These are phyloP conservation scores for Akebia trifoliata DNA, from an alignment of 164 flowering plant species.

Conservation along the genomic window DNA sequence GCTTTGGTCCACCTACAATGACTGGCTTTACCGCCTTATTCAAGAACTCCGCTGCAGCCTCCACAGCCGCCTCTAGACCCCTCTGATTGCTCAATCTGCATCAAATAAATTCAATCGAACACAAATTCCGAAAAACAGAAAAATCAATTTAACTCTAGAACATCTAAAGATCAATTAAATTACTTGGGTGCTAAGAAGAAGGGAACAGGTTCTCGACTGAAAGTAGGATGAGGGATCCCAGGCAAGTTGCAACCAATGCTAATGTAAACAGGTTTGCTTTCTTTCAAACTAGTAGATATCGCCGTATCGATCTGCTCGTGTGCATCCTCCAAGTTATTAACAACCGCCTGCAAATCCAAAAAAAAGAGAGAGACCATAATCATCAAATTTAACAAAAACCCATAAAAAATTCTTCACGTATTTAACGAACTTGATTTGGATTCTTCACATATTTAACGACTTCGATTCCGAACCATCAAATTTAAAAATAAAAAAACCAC, in stretches of 20 bases:
- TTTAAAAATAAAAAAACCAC: neutral
- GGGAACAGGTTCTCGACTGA: conserved; percentile 70
- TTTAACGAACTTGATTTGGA: too few relatives aligned
- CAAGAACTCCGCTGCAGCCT: conserved; percentile 67
- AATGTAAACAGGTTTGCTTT: conserved; percentile 88
- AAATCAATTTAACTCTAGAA: too few relatives aligned
- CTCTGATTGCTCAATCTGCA: conserved; percentile 57
- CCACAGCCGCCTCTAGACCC: conserved; percentile 79
- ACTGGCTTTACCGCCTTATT: conserved; percentile 92
- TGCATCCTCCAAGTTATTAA: conserved; percentile 79
- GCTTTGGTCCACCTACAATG: conserved; percentile 68
- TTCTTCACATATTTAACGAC: too few relatives aligned
- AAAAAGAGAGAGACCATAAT: neutral
- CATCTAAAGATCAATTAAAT: too few relatives aligned
- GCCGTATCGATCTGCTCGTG: conserved; percentile 82
- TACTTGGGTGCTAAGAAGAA: conserved; percentile 60
- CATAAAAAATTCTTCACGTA: too few relatives aligned
- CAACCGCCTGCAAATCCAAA: conserved; percentile 46
- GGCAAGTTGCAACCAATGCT: conserved; percentile 75
- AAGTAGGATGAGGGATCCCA: conserved; percentile 68
- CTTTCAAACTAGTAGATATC: conserved; percentile 66
- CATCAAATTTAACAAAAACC: too few relatives aligned
- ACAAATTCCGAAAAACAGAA: too few relatives aligned
- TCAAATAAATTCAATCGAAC: too few relatives aligned
- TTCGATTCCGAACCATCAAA: too few relatives aligned